Evolutionary conservation across 352 stramenopile species (phyloP), one percentile per base, ranked within the genome.

Genomic region (Pythium rishiriense): DNA sequence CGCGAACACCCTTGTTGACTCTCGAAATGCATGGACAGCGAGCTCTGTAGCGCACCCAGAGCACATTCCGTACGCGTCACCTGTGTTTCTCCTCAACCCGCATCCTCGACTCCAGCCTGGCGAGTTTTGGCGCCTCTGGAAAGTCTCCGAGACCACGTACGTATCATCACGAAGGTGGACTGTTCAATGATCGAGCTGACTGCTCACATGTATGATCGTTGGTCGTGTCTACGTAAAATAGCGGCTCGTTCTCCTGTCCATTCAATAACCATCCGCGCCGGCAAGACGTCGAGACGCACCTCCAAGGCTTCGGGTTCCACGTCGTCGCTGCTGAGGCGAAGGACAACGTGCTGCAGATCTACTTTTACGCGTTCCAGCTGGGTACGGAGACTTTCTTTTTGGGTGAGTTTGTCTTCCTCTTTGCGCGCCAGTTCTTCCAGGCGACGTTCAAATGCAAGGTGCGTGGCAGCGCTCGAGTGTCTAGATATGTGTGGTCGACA

Each of bases 371-470:
- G 10, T 71, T 67, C 10, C 78, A 88, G 55, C 63, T 77, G 59
- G 76, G 71, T 28, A 74, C 62, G 8, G 73, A 82, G 67, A 60
- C 69, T 0, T 54, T 79, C 52, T 93, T 93, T 50, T 62, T 91
- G 19, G 84, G 79, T 50, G 85, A 93, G 68, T 93, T 93, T 47
- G 79, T 93, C 26, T 68, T 93, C 43, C 75, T 93, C 22, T 88
- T 76, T 56, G 68, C 79, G 29, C 72, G 85, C 3, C 73, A 74
- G n/a, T 93, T 91, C 66, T 93, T 93, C 71, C 82, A 91, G 52
- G 80, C 82, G 22, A 91, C 82, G 1, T 93, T 93, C 70, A 93
- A 93, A 49, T 91, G 82, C 79, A 75, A 81, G 78, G 85, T 91
- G 65, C 29, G 64, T 60, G 17, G 21, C 28, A n/a, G 21, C 48